Evolutionary conservation across 306 rosid species (phyloP), one percentile per base, ranked within the genome.

Genomic region (Malus orientalis): DNA sequence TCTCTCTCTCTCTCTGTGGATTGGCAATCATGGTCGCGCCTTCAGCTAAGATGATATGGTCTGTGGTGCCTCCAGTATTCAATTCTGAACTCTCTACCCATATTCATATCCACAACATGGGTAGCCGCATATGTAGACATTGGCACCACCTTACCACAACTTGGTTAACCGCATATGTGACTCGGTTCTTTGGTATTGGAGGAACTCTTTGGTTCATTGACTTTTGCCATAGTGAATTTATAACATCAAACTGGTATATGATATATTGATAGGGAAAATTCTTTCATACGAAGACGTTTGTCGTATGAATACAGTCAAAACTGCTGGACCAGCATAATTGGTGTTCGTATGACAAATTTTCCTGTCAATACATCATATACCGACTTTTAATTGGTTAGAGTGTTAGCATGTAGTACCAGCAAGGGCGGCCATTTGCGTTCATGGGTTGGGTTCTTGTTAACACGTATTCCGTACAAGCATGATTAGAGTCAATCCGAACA

Each of bases 21-120:
- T 80, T 72, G 61, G 65, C 75, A 54, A 76, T 80, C 64, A 68
- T 75, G 80, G 73, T 60, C 69, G 60, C 49, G 51, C 81, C 75
- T 60, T 69, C 67, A 59, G 64, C 81, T 85, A 87, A 77, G 81
- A 73, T 64, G 88, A 74, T 63, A 81, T 72, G 70, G 74, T 38
- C 77, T 77, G 73, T 79, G 79, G 64, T 27, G 8, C 30, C 14
- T 76, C 75, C 51, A 14, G 54, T 47, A 62, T 20, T 49, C 20
- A 45, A 40, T 45, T 58, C 82, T 51, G 44, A 62, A 80, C 80
- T 77, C 68, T 30, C 33, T 78, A 76, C 71, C 81, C 66, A 44
- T 57, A 81, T 63, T 30, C 10, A 42, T 75, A 44, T 51, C 73
- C 73, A 67, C 45, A 74, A 55, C 80, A 76, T 81, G 80, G 84